Evolutionary conservation across 2,329 filamentous ascomycete genomes (phyloP).

Genomic region (Alternaria panax): DNA sequence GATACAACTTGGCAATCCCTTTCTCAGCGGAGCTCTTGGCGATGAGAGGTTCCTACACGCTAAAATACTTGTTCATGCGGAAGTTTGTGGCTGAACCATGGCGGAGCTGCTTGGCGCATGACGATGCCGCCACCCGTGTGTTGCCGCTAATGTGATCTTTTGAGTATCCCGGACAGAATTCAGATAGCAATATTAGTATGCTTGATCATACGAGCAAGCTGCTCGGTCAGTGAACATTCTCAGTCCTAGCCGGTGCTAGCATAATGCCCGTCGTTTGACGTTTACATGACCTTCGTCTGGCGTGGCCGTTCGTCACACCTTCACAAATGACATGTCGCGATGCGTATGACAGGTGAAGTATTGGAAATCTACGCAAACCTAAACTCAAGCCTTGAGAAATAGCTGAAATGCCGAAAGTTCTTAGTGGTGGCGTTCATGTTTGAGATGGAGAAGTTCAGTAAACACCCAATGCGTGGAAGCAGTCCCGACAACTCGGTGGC

Average conservation of each 20-base stretch:
- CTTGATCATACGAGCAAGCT: background rate
- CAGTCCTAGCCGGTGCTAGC: background rate
- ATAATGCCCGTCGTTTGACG: background rate
- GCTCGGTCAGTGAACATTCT: background rate
- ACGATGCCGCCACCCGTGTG: conserved; percentile 5
- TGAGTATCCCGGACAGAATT: background rate
- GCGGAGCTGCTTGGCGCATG: conserved; percentile 23
- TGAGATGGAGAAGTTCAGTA: background rate
- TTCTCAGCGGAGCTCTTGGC: conserved; percentile 20
- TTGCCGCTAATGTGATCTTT: background rate
- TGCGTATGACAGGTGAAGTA: background rate
- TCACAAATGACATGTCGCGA: background rate
- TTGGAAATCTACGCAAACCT: background rate
- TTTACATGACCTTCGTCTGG: background rate
- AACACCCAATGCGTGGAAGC: background rate
- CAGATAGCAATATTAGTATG: background rate
- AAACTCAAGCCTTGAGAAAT: background rate
- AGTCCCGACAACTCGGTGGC: conserved; percentile 3
- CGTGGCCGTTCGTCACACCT: background rate
- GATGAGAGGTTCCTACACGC: background rate
- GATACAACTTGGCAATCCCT: conserved; percentile 11
- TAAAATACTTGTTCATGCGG: conserved; percentile 1
- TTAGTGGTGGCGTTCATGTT: background rate
- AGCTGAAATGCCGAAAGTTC: background rate
- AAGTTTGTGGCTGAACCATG: conserved; percentile 15